A percentile compares a stretch with the other conserved stretches of the same genome.
phyloP scores from a whole-genome alignment of 768 basidiomycete species.

The Hydnum rufescens region DNA sequence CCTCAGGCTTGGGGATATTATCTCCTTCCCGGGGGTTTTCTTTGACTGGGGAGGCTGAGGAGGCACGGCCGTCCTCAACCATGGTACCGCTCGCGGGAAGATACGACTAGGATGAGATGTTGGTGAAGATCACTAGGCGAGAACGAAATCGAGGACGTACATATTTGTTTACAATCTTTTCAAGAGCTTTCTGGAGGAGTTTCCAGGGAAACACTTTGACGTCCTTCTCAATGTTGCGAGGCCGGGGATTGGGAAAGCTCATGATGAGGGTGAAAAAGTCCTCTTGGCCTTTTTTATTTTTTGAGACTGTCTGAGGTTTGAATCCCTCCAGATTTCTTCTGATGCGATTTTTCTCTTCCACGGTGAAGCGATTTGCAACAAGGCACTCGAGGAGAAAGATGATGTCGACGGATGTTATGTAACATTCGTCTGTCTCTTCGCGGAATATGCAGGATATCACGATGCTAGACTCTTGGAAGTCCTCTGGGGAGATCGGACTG shows the following conservation, averaged over 20 bases:
- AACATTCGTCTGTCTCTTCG: slow-evolving; percentile 54
- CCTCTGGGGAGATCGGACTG: slow-evolving; percentile 19
- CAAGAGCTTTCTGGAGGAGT: slow-evolving; percentile 21
- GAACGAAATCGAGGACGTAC: not conserved
- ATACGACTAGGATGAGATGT: not conserved
- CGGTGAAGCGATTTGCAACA: slow-evolving; percentile 54
- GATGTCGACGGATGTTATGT: slow-evolving; percentile 88
- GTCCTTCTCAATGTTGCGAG: slow-evolving; percentile 94
- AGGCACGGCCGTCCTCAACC: not conserved
- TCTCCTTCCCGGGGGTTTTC: not conserved
- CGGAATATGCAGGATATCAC: slow-evolving; percentile 40
- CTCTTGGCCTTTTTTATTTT: slow-evolving; percentile 45
- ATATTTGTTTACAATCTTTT: slow-evolving; percentile 24
- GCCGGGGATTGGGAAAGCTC: slow-evolving; percentile 86
- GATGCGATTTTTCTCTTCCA: slow-evolving; percentile 95
- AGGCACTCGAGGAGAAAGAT: slow-evolving; percentile 79
- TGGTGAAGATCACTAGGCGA: not conserved
- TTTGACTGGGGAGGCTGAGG: not conserved
- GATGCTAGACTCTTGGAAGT: slow-evolving; percentile 20
- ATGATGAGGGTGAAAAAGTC: slow-evolving; percentile 92
- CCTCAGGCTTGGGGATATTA: not conserved
- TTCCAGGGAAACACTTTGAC: slow-evolving; percentile 36
- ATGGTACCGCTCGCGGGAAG: not conserved
- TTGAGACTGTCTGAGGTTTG: slow-evolving; percentile 75
- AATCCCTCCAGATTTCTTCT: slow-evolving; percentile 87